Base-by-base conservation (phyloP, 139 green algal species). In the Chlorella sp. region DNA sequence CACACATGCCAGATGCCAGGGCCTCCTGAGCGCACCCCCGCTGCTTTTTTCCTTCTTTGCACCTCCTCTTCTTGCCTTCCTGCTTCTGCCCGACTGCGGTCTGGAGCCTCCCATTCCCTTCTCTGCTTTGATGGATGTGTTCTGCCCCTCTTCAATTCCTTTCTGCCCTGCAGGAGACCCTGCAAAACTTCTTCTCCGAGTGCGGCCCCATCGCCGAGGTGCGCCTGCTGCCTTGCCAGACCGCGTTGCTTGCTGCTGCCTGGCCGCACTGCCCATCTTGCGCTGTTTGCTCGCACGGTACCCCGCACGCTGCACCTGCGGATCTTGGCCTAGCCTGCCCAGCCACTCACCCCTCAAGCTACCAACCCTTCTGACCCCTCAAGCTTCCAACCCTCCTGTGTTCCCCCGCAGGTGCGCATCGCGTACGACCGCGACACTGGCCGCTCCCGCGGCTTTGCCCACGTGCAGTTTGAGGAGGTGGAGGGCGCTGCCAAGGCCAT, bases 391-490 rank as follows among this genome's bases (percentile, higher is more conserved):
- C 20, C 55, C 73, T 51, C 39, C 65, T 4, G 69, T 41, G 32
- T 36, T 72, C 47, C 26, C 56, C 7, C 15, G 51, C 51, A 60
- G 51, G 51, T 93, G 47, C 91, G 93, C 70, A 90, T 96, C 64
- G 93, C 92, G 17, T 70, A 82, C 47, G 92, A 89, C 80, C 84
- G 90, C 69, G 90, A 95, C 56, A 90, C 69, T 20, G 92, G 91
- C 70, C 81, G 89, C 30, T 56, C 92, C 34, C 78, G 85, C 41
- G 94, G 94, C 63, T 96, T 96, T 87, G 92, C 80, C 17, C 94
- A 96, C 88, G 83, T 96, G 32, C 81, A 95, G 36, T 96, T 96
- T 80, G 86, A 85, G 23, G 80, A 60, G 34, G 18, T 85, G 18
- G 90, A 89, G 78, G 92, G 55, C 32, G 92, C 91, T 4, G 89